Percentiles rank a stretch among this genome's conserved stretches.
phyloP scores from a whole-genome alignment of 805 yeast genomes.

The Candida jianshihensis region DNA sequence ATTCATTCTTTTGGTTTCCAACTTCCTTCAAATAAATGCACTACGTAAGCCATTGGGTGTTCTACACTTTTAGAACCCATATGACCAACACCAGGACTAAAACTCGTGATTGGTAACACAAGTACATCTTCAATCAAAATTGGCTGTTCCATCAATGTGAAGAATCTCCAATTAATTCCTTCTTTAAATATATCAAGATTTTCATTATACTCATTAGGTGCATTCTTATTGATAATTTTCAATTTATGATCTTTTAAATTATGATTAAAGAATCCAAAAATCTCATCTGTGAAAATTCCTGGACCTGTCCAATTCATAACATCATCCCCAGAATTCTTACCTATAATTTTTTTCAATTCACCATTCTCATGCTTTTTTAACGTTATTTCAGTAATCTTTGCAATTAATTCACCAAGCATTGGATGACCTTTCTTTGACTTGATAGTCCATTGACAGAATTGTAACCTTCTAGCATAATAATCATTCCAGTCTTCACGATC shows the following conservation, averaged over 20 bases:
- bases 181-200: constrained; percentile 22
- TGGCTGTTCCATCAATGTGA: constrained; percentile 53
- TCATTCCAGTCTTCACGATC: constrained; percentile 91
- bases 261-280: constrained; percentile 74
- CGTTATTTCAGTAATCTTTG: constrained; percentile 73
- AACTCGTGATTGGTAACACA: constrained; percentile 64
- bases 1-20: constrained; percentile 40
- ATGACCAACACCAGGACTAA: constrained; percentile 62
- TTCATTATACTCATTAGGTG: constrained; percentile 21
- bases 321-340: constrained; percentile 65
- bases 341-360: constrained; percentile 37
- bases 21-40: constrained; percentile 58
- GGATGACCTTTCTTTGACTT: constrained; percentile 92
- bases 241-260: constrained; percentile 4
- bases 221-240: constrained; percentile 12
- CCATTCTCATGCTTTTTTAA: constrained; percentile 45
- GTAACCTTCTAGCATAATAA: constrained; percentile 90
- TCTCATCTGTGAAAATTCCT: constrained; percentile 84
- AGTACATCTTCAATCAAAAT: constrained; percentile 58
- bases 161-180: constrained; percentile 52
- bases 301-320: constrained; percentile 97
- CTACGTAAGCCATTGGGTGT: constrained; percentile 49
- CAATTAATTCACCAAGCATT: constrained; percentile 68
- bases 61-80: constrained; percentile 47
- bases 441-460: constrained; percentile 96